A percentile compares a stretch with the other conserved stretches of the same genome.
These are phyloP conservation scores for Pigoraptor vietnamica DNA, from an alignment of 78 protist genomes.

Conservation along the genomic window DNA sequence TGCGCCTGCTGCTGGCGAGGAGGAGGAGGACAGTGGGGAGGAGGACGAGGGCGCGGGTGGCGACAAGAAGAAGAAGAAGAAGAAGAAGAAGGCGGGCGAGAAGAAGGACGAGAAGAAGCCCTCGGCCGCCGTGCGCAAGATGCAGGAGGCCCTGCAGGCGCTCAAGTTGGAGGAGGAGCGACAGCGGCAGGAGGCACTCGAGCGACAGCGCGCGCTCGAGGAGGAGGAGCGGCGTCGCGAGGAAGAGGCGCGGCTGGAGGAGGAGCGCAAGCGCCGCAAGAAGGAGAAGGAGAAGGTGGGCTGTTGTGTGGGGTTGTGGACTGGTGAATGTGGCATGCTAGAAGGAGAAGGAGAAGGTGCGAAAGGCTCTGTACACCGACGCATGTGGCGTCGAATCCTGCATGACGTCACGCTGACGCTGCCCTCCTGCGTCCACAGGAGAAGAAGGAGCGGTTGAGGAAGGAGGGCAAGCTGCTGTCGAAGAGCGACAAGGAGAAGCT, in stretches of 20 bases:
- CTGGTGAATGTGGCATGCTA: neutral
- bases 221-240: neutral
- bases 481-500: neutral
- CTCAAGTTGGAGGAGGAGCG: neutral
- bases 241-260: constrained; percentile 24
- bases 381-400: neutral
- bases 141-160: neutral
- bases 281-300: neutral
- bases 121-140: neutral
- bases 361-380: neutral
- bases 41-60: neutral
- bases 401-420: neutral
- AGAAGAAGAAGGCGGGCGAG: neutral
- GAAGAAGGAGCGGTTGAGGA: neutral
- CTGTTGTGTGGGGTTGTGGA: too few species aligned
- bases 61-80: neutral
- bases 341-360: neutral
- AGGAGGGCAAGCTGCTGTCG: neutral
- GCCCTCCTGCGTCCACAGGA: neutral
- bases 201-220: neutral
- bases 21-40: neutral
- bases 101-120: neutral
- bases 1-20: too few species aligned
- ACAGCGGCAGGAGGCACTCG: neutral
- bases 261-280: neutral